phyloP scores from a whole-genome alignment of 83 land plant genomes.

The Larix sibirica region DNA sequence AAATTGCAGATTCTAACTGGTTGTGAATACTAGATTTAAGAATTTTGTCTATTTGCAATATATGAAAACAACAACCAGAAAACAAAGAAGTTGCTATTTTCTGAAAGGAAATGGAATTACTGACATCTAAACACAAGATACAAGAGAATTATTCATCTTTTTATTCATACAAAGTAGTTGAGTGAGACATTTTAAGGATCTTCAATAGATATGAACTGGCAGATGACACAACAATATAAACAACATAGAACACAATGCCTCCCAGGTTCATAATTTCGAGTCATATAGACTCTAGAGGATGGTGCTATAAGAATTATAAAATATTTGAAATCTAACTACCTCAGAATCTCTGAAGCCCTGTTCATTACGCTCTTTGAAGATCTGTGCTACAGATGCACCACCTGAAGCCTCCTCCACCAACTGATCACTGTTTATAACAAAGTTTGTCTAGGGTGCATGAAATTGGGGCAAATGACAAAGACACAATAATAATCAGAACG shows the following conservation, averaged over 20 bases:
- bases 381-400: constrained; percentile 78
- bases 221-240: not conserved
- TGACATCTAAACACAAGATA: not conserved
- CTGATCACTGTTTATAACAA: constrained; percentile 64
- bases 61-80: not conserved
- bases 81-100: not conserved
- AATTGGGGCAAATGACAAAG: not conserved
- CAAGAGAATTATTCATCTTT: not conserved
- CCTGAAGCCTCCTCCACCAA: constrained; percentile 80
- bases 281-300: not conserved
- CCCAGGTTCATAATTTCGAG: not conserved
- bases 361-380: constrained; percentile 74
- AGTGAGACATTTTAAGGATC: not conserved
- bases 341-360: constrained; percentile 86
- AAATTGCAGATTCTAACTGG: not conserved
- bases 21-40: not conserved
- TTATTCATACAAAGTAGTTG: not conserved
- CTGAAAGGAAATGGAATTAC: not conserved
- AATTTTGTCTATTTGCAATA: not conserved
- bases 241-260: not conserved
- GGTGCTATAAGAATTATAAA: not conserved
- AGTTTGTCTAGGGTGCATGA: not conserved
- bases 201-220: not conserved
- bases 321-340: constrained; percentile 36
- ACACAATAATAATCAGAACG: not conserved